phyloP scores from a whole-genome alignment of 768 basidiomycete genomes.

The Lactarius evosmus region DNA sequence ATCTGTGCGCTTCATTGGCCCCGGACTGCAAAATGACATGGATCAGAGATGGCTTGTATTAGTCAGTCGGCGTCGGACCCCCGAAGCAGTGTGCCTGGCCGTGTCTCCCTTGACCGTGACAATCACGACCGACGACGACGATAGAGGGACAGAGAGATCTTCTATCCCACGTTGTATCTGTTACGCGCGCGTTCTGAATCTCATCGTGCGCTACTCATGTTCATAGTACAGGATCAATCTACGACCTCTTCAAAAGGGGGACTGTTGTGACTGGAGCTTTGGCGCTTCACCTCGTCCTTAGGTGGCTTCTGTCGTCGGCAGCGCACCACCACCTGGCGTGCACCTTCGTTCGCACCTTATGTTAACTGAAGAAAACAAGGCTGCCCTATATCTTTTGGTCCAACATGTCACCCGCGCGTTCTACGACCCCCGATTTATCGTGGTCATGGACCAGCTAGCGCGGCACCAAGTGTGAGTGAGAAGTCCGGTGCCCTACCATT shows the following conservation, averaged over 20 bases:
- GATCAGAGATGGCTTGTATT: not conserved
- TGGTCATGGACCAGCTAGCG: constrained; percentile 91
- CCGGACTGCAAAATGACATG: not conserved
- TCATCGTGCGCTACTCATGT: constrained; percentile 19
- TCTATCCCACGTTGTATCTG: constrained; percentile 16
- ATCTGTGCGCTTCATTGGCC: not conserved
- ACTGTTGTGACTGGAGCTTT: constrained; percentile 6
- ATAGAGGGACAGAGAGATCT: not conserved
- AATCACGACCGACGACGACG: constrained; percentile 12
- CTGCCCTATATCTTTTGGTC: constrained; percentile 80
- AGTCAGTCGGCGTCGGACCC: constrained; percentile 8
- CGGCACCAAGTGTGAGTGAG: constrained; percentile 90
- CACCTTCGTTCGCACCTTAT: constrained; percentile 23
- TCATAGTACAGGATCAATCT: constrained; percentile 18
- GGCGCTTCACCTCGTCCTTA: constrained; percentile 5
- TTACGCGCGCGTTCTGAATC: constrained; percentile 21
- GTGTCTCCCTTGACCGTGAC: constrained; percentile 8
- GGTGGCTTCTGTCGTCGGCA: constrained; percentile 11
- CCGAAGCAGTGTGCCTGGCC: not conserved
- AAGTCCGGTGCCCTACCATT: constrained; percentile 20
- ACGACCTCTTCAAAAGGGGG: too few species aligned
- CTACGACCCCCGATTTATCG: constrained; percentile 89
- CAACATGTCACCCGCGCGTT: constrained; percentile 92
- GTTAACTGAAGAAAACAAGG: constrained; percentile 71
- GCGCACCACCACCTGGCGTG: constrained; percentile 9